Evolutionary conservation across 129 eudicot genomes (phyloP).

Genomic region (Cynara cardunculus): DNA sequence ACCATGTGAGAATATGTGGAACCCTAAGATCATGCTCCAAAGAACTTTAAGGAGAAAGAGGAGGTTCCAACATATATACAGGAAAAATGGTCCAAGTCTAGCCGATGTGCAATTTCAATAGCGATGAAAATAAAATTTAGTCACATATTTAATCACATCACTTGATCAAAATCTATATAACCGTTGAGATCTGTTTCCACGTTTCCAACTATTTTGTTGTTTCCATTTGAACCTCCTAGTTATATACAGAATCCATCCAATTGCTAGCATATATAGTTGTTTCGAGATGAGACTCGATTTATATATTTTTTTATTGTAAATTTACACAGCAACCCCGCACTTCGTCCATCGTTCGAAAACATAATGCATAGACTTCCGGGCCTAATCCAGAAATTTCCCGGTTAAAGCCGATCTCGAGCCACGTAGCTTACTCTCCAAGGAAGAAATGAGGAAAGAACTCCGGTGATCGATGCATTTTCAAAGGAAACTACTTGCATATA

Average conservation of each 20-base stretch:
- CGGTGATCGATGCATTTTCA: not conserved
- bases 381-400: conserved; percentile 34
- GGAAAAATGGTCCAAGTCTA: too few species aligned
- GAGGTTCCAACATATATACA: too few species aligned
- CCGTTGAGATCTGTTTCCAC: not conserved
- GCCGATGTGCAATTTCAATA: too few species aligned
- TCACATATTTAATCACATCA: not conserved
- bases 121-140: too few species aligned
- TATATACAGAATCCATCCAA: conserved; percentile 1
- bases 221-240: too few species aligned
- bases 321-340: conserved; percentile 47
- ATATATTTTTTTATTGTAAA: not conserved
- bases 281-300: not conserved
- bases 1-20: too few species aligned
- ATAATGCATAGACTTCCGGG: conserved; percentile 48
- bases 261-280: not conserved
- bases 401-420: not conserved
- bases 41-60: too few species aligned
- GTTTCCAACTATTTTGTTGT: not conserved
- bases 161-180: not conserved
- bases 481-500: not conserved
- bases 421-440: not conserved
- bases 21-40: too few species aligned
- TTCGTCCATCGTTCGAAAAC: conserved; percentile 70
- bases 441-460: not conserved